A percentile compares a stretch with the other conserved stretches of the same genome.
phyloP scores from a whole-genome alignment of 2,329 filamentous ascomycete genomes.

The Parascedosporium putredinis region DNA sequence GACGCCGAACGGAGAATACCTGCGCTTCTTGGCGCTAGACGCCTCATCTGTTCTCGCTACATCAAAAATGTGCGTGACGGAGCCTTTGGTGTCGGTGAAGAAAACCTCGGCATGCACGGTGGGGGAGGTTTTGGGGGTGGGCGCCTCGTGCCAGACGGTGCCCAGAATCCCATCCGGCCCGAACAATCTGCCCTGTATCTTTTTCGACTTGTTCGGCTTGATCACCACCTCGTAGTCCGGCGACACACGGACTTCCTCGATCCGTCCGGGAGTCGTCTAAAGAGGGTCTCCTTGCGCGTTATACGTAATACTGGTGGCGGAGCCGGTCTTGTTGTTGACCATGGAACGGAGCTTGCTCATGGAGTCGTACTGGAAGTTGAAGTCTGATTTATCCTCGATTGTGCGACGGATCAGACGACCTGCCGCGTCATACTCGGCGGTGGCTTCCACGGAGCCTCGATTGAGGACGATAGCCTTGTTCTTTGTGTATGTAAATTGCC shows the following conservation, averaged over 20 bases:
- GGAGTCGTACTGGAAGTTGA: neutral
- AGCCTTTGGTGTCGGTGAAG: neutral
- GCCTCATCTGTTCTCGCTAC: neutral
- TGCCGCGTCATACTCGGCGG: neutral
- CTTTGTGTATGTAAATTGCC: neutral
- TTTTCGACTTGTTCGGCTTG: neutral
- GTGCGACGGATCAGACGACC: neutral
- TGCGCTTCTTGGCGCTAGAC: neutral
- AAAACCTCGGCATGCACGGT: neutral
- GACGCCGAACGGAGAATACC: neutral
- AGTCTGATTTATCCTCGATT: neutral
- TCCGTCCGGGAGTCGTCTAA: neutral
- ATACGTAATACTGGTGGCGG: neutral
- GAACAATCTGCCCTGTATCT: neutral
- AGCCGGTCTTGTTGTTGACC: neutral
- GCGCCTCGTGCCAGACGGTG: neutral
- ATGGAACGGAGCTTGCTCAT: neutral
- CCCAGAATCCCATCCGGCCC: neutral
- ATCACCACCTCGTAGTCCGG: neutral
- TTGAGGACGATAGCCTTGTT: neutral
- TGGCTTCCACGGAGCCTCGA: neutral
- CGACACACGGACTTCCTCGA: neutral
- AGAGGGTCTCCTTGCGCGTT: neutral
- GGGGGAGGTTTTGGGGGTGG: neutral
- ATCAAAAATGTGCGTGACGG: neutral